Evolutionary conservation across 495 filamentous ascomycete species (phyloP), one percentile per base, ranked within the genome.

Genomic region (Aspergillus bertholletiae): DNA sequence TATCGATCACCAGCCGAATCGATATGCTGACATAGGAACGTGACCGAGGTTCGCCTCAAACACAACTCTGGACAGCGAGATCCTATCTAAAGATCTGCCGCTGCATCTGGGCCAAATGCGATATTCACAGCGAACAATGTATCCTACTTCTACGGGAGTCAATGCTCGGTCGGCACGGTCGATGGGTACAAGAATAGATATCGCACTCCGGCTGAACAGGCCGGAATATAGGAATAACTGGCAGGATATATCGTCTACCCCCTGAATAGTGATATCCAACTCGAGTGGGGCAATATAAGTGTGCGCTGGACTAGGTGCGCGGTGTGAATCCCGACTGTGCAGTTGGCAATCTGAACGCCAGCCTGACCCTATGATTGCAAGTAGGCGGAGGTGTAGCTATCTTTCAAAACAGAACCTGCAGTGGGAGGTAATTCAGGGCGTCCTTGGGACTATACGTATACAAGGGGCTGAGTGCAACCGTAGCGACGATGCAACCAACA

Each of bases 101-200:
- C n/a, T n/a, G n/a, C n/a, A n/a, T n/a, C n/a, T n/a, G n/a, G n/a
- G n/a, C n/a, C n/a, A n/a, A n/a, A n/a, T n/a, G n/a, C n/a, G n/a
- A n/a, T n/a, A n/a, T n/a, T n/a, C n/a, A n/a, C n/a, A n/a, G n/a
- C n/a, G n/a, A n/a, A n/a, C n/a, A n/a, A n/a, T n/a, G n/a, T n/a
- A n/a, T n/a, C n/a, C 21, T 73, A 74, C 51, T 69, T 69, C 32
- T 70, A 75, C 43, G 71, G 71, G 3, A 70, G 70, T 1, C 68
- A 68, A 1, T 74, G 69, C 49, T 68, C 68, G 0, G 55, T 71
- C 13, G 71, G 70, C 1, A 63, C 45, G 5, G 66, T 69, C 15
- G 70, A 73, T 35, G 67, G 74, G 49, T 74, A 72, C 45, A 71
- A 76, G 49, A 70, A 73, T 32, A 67, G 70, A 3, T 54, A 67